These are phyloP conservation scores for Meyerozyma guilliermondii DNA, from an alignment of 1,139 yeast genomes.

Conservation along the genomic window DNA sequence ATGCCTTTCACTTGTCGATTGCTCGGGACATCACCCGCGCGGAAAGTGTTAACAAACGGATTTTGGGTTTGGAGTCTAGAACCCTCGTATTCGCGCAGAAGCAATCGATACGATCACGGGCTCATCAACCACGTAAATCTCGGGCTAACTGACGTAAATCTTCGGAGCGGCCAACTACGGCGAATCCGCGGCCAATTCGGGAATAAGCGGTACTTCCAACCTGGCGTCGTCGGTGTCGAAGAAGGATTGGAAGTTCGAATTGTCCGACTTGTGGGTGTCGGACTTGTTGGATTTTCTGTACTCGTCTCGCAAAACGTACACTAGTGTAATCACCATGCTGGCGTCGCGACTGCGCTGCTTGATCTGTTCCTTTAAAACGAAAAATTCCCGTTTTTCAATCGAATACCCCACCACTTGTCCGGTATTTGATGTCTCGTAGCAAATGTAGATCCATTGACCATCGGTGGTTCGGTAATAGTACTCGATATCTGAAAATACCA, in stretches of 20 bases:
- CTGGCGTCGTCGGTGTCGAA: background rate
- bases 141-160: too few relatives aligned
- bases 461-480: conserved; percentile 15
- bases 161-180: too few relatives aligned
- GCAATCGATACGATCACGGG: background rate
- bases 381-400: background rate
- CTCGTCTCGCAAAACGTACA: background rate
- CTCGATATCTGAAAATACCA: conserved; percentile 25
- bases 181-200: background rate
- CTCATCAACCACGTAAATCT: background rate
- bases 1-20: too few relatives aligned
- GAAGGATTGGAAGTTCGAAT: background rate
- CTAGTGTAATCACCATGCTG: background rate
- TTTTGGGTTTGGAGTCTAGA: background rate
- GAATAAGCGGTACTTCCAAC: background rate
- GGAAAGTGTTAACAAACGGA: background rate
- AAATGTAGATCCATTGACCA: background rate
- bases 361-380: background rate
- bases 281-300: too few relatives aligned
- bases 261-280: too few relatives aligned
- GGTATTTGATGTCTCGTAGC: background rate
- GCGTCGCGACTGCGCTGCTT: background rate
- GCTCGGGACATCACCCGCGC: background rate
- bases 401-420: background rate
- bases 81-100: background rate